Evolutionary conservation across 345 rosid species (phyloP), one percentile per base, ranked within the genome.

Genomic region (Hypericum androsaemum): DNA sequence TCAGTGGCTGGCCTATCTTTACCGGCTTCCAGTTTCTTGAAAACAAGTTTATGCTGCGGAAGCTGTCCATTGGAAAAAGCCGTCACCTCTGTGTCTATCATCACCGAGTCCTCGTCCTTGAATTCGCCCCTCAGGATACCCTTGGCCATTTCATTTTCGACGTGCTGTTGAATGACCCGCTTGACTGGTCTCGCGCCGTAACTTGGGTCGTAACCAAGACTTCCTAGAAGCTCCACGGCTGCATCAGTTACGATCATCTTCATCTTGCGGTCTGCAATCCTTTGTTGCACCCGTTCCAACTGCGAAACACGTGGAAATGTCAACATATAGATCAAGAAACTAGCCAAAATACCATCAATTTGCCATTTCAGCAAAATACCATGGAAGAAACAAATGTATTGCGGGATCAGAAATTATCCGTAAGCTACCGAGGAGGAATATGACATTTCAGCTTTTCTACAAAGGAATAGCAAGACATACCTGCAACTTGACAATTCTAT

Each of bases 121-220:
- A 82, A 82, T 48, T 88, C 95, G 7, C 97, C 95, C 65, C 94
- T 78, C 58, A 94, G 64, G 57, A 94, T 94, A 40, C 99, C 97
- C 72, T 82, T 94, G 8, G 99, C 99, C 3, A 88, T 87, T 63
- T 94, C 96, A 46, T 94, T 94, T 68, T 88, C 99, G 6, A 88
- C 79, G 47, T 94, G 67, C 66, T 88, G 97, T 61, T 94, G 99
- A 66, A 94, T 88, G 66, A 94, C 88, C 44, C 99, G 76, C 77
- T 94, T 94, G 36, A 94, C 97, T 0, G 99, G 97, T 66, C 99
- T 73, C 8, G 97, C 99, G 43, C 99, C 99, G 5, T 94, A 94
- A 79, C 71, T 88, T 0, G 96, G 96, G 60, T 88, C 99, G 50
- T 88, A 92, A 17, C 99, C 95, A 5, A 88, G 96, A 66, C 60